A percentile compares a stretch with the other conserved stretches of the same genome.
Evolutionary conservation across 768 basidiomycete genomes (phyloP).

Genomic region (Mycena galericulata): DNA sequence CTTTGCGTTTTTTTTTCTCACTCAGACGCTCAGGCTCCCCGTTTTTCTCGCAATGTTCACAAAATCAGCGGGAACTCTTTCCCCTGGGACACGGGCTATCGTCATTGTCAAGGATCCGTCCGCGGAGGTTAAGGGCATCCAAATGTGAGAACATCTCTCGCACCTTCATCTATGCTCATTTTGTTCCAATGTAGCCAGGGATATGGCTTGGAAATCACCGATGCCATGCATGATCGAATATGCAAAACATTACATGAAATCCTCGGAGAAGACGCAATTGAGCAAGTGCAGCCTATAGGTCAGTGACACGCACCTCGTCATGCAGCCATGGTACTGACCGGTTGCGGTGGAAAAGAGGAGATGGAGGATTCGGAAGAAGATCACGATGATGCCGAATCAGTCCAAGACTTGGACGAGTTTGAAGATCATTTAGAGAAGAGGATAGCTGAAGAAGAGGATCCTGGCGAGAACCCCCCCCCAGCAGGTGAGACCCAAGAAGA

Average conservation of each 20-base stretch:
- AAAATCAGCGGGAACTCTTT: too few relatives aligned
- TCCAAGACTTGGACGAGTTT: too few relatives aligned
- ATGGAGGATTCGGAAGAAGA: neutral
- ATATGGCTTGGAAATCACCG: neutral
- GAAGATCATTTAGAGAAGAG: neutral
- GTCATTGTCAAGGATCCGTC: too few relatives aligned
- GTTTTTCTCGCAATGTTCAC: too few relatives aligned
- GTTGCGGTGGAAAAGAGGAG: too few relatives aligned
- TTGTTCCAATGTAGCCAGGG: neutral
- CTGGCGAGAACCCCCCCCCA: neutral
- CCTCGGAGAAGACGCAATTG: neutral
- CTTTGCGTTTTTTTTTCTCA: too few relatives aligned
- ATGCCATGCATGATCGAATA: neutral
- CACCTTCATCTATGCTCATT: neutral
- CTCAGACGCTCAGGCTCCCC: too few relatives aligned
- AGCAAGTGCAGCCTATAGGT: neutral
- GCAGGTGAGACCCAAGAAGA: too few relatives aligned
- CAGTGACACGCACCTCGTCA: neutral
- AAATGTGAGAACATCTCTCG: too few relatives aligned
- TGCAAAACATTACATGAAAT: neutral
- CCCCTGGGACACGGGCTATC: too few relatives aligned
- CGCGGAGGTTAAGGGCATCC: too few relatives aligned
- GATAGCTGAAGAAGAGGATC: neutral
- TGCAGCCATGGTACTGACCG: too few relatives aligned
- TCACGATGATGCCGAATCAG: neutral